Conservation (phyloP, 768 basidiomycete genomes). For the Rhodotorula paludigena region DNA sequence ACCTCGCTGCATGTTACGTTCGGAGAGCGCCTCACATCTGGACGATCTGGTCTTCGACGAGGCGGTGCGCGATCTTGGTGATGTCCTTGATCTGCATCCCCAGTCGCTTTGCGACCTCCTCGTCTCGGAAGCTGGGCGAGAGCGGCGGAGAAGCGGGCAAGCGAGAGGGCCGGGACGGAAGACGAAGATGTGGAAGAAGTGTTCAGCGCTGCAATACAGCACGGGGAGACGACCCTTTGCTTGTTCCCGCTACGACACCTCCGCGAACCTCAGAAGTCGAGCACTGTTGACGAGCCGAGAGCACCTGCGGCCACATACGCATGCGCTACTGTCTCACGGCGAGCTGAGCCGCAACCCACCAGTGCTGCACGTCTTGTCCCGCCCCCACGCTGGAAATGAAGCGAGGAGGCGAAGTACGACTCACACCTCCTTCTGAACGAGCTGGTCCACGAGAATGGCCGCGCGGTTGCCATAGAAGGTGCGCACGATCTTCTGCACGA, state of each 20-base stretch:
- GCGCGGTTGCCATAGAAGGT: slow-evolving; percentile 91
- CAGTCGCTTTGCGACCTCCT: slow-evolving; percentile 84
- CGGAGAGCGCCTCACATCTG: slow-evolving; percentile 57
- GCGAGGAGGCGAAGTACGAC: slow-evolving; percentile 48
- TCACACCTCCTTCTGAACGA: slow-evolving; percentile 90
- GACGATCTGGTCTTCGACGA: slow-evolving; percentile 72
- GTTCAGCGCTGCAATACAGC: slow-evolving; percentile 38
- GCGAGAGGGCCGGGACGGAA: slow-evolving; percentile 5
- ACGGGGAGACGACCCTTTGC: too few species aligned
- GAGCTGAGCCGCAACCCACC: too few species aligned
- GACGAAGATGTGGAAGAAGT: slow-evolving; percentile 24
- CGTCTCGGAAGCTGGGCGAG: slow-evolving; percentile 73
- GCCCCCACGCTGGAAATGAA: slow-evolving; percentile 5
- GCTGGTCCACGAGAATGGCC: slow-evolving; percentile 87
- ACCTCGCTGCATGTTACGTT: background rate
- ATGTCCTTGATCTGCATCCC: slow-evolving; percentile 84
- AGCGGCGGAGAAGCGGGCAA: slow-evolving; percentile 11
- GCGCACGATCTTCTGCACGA: slow-evolving; percentile 88
- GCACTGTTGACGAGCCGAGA: too few species aligned
- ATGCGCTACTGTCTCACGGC: too few species aligned
- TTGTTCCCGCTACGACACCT: too few species aligned
- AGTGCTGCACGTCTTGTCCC: too few species aligned
- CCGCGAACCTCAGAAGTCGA: too few species aligned
- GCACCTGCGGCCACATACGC: too few species aligned
- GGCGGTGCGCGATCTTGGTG: slow-evolving; percentile 77